Base-by-base conservation (phyloP, 441 rosid genomes). In the Erodium moschatum region DNA sequence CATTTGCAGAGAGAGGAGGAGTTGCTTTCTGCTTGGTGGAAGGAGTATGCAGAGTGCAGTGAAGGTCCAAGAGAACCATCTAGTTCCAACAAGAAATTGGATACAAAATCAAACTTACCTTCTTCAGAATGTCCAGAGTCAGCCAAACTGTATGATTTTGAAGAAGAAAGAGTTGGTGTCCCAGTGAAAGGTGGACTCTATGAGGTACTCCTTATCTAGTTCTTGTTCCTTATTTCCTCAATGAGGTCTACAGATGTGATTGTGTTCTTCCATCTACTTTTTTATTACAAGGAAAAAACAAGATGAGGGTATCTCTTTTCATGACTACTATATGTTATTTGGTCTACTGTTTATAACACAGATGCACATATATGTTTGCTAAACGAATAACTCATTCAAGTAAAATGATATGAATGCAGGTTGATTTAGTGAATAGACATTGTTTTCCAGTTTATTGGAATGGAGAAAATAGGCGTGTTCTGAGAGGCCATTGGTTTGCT, bases 401-500 rank as follows among this genome's bases (percentile, higher is more conserved):
- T 19, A 56, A 60, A 38, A 13, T 61, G 63, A 29, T 67, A 15
- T 65, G 67, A 67, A 62, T 86, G 81, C 81, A 91, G 99, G 99
- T 94, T 67, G 99, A 94, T 83, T 78, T 94, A 81, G 81, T 77
- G 70, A 86, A 80, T 71, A 87, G 97, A 74, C 96, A 88, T 77
- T 87, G 89, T 74, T 94, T 91, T 75, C 97, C 97, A 12, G 95
- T 94, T 67, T 91, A 94, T 73, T 94, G 99, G 97, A 82, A 85
- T 82, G 99, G 97, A 74, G 97, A 95, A 77, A 95, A 90, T 64
- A 83, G 97, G 42, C 97, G 99, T 71, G 97, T 91, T 67, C 77
- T 95, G 71, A 88, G 99, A 77, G 99, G 99, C 46, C 99, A 91
- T 72, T 95, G 99, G 97, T 95, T 94, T 76, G 97, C 96, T 72